phyloP scores from a whole-genome alignment of 2,329 filamentous ascomycete genomes.

The Aspergillus luchuensis region DNA sequence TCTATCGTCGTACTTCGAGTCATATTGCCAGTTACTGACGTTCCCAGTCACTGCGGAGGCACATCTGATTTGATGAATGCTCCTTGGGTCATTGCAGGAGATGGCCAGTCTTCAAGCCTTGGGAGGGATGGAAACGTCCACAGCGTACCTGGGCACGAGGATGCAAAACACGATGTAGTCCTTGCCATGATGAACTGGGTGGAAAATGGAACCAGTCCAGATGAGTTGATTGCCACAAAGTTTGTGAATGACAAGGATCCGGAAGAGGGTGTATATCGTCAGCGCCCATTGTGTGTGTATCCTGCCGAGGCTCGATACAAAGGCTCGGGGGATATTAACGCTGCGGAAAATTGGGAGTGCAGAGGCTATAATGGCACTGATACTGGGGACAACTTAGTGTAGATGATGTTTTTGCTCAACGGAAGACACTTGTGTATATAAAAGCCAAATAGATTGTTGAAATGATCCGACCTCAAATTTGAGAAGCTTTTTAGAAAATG shows the following conservation, averaged over 20 bases:
- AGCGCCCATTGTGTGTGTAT: not conserved
- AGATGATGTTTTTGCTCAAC: not conserved
- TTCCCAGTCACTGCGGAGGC: not conserved
- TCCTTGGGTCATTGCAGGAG: constrained; percentile 11
- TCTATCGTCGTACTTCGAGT: not conserved
- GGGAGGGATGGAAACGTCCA: not conserved
- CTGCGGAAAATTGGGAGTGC: not conserved
- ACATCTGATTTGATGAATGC: not conserved
- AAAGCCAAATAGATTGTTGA: not conserved
- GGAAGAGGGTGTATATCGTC: not conserved
- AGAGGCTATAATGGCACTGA: not conserved
- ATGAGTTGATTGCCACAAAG: constrained; percentile 19
- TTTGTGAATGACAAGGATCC: constrained; percentile 6
- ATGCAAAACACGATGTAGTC: constrained; percentile 18
- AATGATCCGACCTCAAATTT: too few species aligned
- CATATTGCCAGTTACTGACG: not conserved
- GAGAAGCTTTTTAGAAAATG: not conserved
- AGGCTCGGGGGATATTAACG: not conserved
- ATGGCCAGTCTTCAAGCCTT: not conserved
- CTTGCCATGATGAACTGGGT: constrained; percentile 24
- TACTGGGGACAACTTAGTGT: not conserved
- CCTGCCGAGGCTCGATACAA: not conserved
- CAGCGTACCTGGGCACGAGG: constrained; percentile 12
- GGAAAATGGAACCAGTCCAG: constrained; percentile 18
- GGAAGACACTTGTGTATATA: not conserved